Percentiles rank a stretch among this genome's conserved stretches.
These are phyloP conservation scores for Kodamaea kaohsiungensis DNA, from an alignment of 805 yeast species.

Conservation along the genomic window DNA sequence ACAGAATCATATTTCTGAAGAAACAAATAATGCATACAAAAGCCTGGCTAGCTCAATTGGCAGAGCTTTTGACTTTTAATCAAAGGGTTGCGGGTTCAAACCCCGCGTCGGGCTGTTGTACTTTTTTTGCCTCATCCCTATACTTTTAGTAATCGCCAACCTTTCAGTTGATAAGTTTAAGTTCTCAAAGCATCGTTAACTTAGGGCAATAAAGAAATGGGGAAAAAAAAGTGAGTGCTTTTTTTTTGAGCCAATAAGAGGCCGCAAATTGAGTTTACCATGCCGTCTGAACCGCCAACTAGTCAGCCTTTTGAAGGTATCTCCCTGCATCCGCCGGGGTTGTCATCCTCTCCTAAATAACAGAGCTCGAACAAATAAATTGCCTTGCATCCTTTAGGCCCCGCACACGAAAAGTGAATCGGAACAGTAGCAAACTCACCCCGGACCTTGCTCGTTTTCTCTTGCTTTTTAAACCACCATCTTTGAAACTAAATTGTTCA, in stretches of 20 bases:
- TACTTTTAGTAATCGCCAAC: background rate
- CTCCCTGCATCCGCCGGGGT: background rate
- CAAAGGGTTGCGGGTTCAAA: conserved; percentile 11
- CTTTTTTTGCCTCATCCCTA: background rate
- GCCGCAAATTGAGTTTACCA: background rate
- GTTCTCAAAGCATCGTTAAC: background rate
- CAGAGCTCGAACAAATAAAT: background rate
- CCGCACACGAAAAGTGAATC: background rate
- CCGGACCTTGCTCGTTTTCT: background rate
- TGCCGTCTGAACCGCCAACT: background rate
- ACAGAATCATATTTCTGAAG: background rate
- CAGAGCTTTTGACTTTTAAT: conserved; percentile 15
- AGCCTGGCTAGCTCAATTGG: conserved; percentile 26
- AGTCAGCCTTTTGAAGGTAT: background rate
- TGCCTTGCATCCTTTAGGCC: background rate
- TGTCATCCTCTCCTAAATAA: background rate
- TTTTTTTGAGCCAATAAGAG: background rate
- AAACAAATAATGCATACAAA: background rate
- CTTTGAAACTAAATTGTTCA: background rate
- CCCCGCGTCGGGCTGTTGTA: conserved; percentile 11
- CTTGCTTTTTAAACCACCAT: background rate
- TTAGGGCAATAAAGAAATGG: background rate
- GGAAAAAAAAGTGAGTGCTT: background rate
- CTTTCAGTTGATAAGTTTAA: background rate
- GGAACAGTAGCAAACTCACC: background rate